Evolutionary conservation across 371 early-diverging fungal genomes (phyloP).

Genomic region (Cokeromyces recurvatus): DNA sequence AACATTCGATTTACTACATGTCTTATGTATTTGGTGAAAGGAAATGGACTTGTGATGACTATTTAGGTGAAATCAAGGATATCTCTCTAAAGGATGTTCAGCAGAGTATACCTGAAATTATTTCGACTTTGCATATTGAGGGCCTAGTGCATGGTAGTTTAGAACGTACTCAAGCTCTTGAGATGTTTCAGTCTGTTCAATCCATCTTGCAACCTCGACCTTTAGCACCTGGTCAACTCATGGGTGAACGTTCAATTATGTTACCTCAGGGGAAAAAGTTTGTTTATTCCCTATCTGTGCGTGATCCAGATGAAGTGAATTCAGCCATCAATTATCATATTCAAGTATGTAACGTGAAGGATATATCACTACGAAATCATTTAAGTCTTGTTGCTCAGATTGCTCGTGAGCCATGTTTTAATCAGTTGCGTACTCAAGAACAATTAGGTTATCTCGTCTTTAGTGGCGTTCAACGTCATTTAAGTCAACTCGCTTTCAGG

Average conservation of each 20-base stretch:
- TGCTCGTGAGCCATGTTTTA: conserved; percentile 83
- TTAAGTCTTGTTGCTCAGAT: conserved; percentile 72
- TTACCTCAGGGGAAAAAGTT: conserved; percentile 48
- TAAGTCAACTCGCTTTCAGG: conserved; percentile 58
- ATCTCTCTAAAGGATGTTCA: conserved; percentile 66
- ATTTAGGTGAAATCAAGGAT: conserved; percentile 46
- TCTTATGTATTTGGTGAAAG: conserved; percentile 63
- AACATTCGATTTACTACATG: conserved; percentile 71
- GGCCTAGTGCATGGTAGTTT: conserved; percentile 84
- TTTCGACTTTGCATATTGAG: conserved; percentile 69
- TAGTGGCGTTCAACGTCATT: conserved; percentile 56
- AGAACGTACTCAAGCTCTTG: conserved; percentile 52
- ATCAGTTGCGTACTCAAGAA: conserved; percentile 88
- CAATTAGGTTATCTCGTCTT: conserved; percentile 85
- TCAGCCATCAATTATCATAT: conserved; percentile 80
- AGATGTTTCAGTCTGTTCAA: conserved; percentile 50
- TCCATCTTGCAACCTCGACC: conserved; percentile 48
- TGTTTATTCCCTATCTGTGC: conserved; percentile 53
- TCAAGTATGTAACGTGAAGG: conserved; percentile 53
- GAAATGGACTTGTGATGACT: conserved; percentile 78
- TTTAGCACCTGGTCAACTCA: conserved; percentile 56
- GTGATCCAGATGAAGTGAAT: conserved; percentile 74
- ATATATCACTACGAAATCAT: conserved; percentile 50
- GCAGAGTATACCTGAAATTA: conserved; percentile 59
- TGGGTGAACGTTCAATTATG: conserved; percentile 53